Evolutionary conservation across 2,329 filamentous ascomycete species (phyloP).

Genomic region (Rosellinia necatrix): DNA sequence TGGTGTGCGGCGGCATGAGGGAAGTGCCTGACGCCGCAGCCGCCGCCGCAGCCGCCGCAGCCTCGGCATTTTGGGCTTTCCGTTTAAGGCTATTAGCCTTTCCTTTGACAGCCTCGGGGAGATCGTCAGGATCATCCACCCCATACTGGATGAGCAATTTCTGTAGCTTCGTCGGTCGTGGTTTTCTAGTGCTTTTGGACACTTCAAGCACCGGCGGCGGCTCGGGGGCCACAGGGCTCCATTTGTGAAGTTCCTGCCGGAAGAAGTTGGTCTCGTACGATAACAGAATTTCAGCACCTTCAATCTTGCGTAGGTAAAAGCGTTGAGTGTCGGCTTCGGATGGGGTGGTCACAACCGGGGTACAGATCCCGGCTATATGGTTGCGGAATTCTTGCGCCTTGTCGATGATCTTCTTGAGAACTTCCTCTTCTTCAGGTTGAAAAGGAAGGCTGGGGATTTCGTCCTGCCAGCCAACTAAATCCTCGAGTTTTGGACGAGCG

Average conservation of each 20-base stretch:
- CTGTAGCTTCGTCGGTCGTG: slow-evolving; percentile 93
- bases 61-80: slow-evolving; percentile 67
- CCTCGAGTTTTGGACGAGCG: slow-evolving; percentile 91
- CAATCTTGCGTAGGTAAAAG: slow-evolving; percentile 95
- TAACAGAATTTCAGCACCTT: slow-evolving; percentile 91
- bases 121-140: slow-evolving; percentile 86
- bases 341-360: slow-evolving; percentile 77
- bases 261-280: slow-evolving; percentile 97
- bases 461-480: slow-evolving; percentile 80
- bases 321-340: slow-evolving; percentile 88
- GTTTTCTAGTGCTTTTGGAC: slow-evolving; percentile 91
- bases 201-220: slow-evolving; percentile 84
- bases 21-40: slow-evolving; percentile 29
- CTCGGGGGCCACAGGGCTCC: slow-evolving; percentile 85
- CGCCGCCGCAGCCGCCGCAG: slow-evolving; percentile 46
- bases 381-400: slow-evolving; percentile 83
- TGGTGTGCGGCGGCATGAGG: slow-evolving; percentile 36
- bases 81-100: slow-evolving; percentile 77
- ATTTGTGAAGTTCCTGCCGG: slow-evolving; percentile 92
- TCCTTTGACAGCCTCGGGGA: slow-evolving; percentile 80
- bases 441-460: slow-evolving; percentile 84
- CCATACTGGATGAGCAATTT: slow-evolving; percentile 90
- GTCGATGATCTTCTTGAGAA: slow-evolving; percentile 83
- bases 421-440: slow-evolving; percentile 91
- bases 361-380: slow-evolving; percentile 80